phyloP scores from a whole-genome alignment of 1,139 yeast species.

The Ashbya aceris region DNA sequence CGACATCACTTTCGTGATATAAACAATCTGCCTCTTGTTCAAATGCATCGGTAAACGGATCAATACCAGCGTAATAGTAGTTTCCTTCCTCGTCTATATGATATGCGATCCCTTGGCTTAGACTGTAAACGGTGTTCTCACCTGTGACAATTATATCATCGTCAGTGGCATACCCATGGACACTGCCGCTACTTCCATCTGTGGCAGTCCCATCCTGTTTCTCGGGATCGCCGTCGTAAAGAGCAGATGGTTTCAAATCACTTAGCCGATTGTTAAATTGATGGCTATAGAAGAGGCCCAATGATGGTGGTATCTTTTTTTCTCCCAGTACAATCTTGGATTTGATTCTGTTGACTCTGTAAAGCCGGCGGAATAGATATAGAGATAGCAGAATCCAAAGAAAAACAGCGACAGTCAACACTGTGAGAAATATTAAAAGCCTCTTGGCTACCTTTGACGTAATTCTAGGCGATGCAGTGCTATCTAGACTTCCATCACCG shows the following conservation, averaged over 20 bases:
- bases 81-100: constrained; percentile 19
- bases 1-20: constrained; percentile 7
- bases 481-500: neutral
- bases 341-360: neutral
- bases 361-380: constrained; percentile 4
- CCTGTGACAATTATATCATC: constrained; percentile 16
- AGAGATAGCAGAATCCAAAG: constrained; percentile 7
- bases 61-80: constrained; percentile 18
- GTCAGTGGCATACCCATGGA: neutral
- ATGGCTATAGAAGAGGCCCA: constrained; percentile 3
- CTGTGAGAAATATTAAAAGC: constrained; percentile 7
- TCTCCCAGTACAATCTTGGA: constrained; percentile 2
- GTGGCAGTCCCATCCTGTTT: neutral
- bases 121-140: constrained; percentile 16
- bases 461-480: neutral
- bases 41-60: neutral
- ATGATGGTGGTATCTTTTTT: constrained; percentile 3
- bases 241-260: neutral
- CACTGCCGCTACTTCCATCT: neutral
- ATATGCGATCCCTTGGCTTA: constrained; percentile 18
- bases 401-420: constrained; percentile 4
- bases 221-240: neutral
- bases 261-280: constrained; percentile 1
- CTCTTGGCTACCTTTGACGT: constrained; percentile 1
- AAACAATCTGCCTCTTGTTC: neutral